phyloP scores from a whole-genome alignment of 495 filamentous ascomycete species.

The Xylaria nigripes region DNA sequence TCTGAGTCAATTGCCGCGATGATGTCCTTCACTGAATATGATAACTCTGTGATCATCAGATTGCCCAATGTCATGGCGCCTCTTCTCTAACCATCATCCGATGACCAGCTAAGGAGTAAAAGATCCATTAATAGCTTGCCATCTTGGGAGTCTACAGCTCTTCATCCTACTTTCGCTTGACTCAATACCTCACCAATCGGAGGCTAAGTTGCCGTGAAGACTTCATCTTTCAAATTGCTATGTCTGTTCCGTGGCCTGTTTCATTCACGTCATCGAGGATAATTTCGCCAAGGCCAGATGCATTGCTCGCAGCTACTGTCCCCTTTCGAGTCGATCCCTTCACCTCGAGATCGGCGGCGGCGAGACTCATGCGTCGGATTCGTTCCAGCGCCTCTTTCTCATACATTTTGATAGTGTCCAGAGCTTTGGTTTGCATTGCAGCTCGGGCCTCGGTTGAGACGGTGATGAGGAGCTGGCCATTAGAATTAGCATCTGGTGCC shows the following conservation, averaged over 20 bases:
- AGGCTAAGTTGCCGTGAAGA: background rate
- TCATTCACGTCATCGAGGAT: slow-evolving; percentile 14
- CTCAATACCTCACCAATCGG: background rate
- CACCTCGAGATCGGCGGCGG: slow-evolving; percentile 68
- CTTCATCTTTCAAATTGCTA: background rate
- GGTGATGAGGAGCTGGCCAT: slow-evolving; percentile 55
- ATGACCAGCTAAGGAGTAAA: background rate
- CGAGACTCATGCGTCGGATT: slow-evolving; percentile 64
- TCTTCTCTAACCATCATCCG: background rate
- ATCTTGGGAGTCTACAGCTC: no score
- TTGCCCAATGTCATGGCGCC: background rate
- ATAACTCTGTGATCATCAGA: no score
- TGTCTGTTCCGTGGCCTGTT: background rate
- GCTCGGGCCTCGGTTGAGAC: slow-evolving; percentile 55
- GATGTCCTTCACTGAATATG: no score
- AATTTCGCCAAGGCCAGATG: slow-evolving; percentile 11
- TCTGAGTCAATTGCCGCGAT: no score
- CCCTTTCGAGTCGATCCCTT: slow-evolving; percentile 26
- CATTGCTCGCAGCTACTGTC: background rate
- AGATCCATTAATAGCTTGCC: no score
- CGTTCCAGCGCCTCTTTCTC: slow-evolving; percentile 65
- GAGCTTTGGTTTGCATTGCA: slow-evolving; percentile 57
- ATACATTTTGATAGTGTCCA: slow-evolving; percentile 62
- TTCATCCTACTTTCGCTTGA: background rate
- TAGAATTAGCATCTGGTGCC: background rate